A percentile compares a stretch with the other conserved stretches of the same genome.
phyloP scores from a whole-genome alignment of 805 yeast genomes.

The Grigorovia transvaalensis region DNA sequence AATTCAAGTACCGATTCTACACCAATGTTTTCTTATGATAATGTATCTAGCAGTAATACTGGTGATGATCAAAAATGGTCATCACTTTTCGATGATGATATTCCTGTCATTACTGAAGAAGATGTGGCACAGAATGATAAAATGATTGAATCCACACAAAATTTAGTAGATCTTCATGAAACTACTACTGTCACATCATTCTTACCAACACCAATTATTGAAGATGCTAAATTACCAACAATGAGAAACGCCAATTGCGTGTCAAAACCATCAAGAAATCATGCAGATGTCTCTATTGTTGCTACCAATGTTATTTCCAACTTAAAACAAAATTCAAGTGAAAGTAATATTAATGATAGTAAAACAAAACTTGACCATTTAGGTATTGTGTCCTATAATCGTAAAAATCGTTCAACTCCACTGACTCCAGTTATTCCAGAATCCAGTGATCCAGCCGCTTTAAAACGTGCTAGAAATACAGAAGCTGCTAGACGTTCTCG shows the following conservation, averaged over 20 bases:
- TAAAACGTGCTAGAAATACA: conserved; percentile 89
- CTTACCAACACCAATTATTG: conserved; percentile 28
- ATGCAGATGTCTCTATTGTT: not conserved
- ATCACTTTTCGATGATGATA: conserved; percentile 43
- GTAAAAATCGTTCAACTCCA: conserved; percentile 67
- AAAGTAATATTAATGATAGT: not conserved
- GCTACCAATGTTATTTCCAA: conserved; percentile 2
- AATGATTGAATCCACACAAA: conserved; percentile 12
- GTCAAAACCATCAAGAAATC: conserved; percentile 7
- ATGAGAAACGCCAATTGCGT: conserved; percentile 10
- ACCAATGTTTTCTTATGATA: conserved; percentile 42
- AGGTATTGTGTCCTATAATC: conserved; percentile 66
- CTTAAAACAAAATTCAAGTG: conserved; percentile 3
- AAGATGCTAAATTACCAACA: conserved; percentile 14
- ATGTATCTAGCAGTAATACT: conserved; percentile 7
- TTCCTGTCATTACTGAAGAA: conserved; percentile 31
- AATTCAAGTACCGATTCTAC: conserved; percentile 40
- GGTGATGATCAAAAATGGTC: conserved; percentile 44
- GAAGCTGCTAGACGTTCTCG: conserved; percentile 95
- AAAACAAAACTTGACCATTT: conserved; percentile 47
- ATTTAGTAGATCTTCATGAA: conserved; percentile 2
- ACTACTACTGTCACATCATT: conserved; percentile 12
- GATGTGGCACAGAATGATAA: conserved; percentile 21
- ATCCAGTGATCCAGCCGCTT: conserved; percentile 52
- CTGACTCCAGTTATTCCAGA: conserved; percentile 58